These are phyloP conservation scores for Mycena latifolia DNA, from an alignment of 768 basidiomycete species.

Conservation along the genomic window DNA sequence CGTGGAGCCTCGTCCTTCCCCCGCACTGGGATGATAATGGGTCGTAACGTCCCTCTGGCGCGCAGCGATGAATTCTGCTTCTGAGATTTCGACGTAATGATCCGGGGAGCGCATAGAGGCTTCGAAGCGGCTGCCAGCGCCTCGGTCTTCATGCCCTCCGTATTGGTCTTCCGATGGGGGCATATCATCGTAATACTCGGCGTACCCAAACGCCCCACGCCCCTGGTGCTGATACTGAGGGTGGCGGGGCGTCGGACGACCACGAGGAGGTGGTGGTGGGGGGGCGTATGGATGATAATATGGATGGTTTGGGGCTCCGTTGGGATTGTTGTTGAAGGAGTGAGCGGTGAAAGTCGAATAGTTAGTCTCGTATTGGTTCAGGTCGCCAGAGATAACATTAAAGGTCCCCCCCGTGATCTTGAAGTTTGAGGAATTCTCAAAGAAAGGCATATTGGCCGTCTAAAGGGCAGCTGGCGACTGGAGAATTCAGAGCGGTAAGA, in stretches of 20 bases:
- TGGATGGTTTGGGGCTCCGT: constrained; percentile 1
- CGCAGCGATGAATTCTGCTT: constrained; percentile 18
- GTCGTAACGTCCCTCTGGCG: neutral
- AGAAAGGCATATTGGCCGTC: constrained; percentile 22
- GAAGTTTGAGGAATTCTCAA: constrained; percentile 25
- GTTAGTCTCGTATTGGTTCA: constrained; percentile 10
- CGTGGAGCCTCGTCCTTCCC: neutral
- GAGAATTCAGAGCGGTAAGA: no score
- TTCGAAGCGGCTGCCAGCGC: constrained; percentile 11
- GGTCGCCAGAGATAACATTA: constrained; percentile 24
- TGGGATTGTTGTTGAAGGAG: constrained; percentile 16
- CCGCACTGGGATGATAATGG: no score
- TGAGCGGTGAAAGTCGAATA: constrained; percentile 9
- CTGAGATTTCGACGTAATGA: constrained; percentile 13
- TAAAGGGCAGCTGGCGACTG: neutral
- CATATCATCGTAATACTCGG: constrained; percentile 19
- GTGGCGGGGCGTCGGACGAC: constrained; percentile 4
- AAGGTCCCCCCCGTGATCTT: constrained; percentile 26
- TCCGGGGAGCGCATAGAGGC: neutral
- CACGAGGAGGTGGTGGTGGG: constrained; percentile 5
- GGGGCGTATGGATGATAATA: constrained; percentile 7
- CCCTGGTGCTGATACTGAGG: constrained; percentile 19
- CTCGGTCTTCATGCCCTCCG: neutral
- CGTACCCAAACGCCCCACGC: constrained; percentile 13
- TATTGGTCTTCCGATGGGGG: neutral